These are phyloP conservation scores for Hericium alpestre DNA, from an alignment of 768 basidiomycete genomes.

Conservation along the genomic window DNA sequence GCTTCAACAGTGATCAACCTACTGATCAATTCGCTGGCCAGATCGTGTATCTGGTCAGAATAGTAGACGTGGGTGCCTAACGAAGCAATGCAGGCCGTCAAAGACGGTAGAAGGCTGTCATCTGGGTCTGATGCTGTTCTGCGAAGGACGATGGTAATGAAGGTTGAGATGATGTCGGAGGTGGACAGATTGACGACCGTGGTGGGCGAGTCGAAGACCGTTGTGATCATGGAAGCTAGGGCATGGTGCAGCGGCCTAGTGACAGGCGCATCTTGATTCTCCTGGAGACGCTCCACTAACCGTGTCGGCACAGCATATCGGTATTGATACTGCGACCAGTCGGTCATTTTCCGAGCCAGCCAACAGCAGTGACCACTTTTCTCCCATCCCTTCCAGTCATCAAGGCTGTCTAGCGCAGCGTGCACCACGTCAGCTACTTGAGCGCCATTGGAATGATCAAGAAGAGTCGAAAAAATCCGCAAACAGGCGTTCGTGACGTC, in stretches of 20 bases:
- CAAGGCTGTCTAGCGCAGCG: conserved; percentile 60
- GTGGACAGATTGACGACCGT: conserved; percentile 86
- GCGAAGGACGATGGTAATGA: conserved; percentile 65
- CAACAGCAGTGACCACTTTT: conserved; percentile 68
- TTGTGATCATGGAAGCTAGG: conserved; percentile 67
- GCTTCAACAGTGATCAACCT: conserved; percentile 64
- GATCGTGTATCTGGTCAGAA: conserved; percentile 90
- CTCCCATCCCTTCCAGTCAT: conserved; percentile 52
- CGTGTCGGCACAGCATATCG: conserved; percentile 82
- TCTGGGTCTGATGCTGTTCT: conserved; percentile 49
- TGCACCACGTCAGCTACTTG: conserved; percentile 69
- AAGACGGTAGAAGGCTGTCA: conserved; percentile 52
- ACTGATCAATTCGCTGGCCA: conserved; percentile 72
- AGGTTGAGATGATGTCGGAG: conserved; percentile 74
- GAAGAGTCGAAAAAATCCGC: conserved; percentile 57
- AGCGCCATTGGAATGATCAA: conserved; percentile 64
- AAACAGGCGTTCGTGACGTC: conserved; percentile 73
- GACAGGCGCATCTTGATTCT: conserved; percentile 42
- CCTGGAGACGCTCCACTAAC: conserved; percentile 66
- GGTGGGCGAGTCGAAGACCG: conserved; percentile 72
- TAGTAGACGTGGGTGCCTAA: conserved; percentile 90
- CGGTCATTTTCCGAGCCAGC: conserved; percentile 66
- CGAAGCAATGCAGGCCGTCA: conserved; percentile 73
- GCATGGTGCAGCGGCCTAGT: conserved; percentile 45
- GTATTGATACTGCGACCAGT: conserved; percentile 90